A percentile compares a stretch with the other conserved stretches of the same genome.
phyloP scores from a whole-genome alignment of 768 basidiomycete species.

The Asterophora lycoperdoides region DNA sequence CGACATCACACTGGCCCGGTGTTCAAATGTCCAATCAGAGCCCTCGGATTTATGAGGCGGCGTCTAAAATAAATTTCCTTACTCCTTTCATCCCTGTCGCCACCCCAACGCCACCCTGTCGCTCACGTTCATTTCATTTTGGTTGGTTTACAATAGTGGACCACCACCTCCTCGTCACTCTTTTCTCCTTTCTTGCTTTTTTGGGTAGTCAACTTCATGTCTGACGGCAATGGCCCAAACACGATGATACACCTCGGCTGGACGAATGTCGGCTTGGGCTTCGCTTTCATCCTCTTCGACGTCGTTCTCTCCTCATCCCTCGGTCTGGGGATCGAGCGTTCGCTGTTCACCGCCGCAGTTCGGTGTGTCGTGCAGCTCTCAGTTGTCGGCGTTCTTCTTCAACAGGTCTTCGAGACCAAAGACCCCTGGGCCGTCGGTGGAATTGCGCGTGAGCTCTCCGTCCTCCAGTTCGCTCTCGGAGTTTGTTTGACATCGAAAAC shows the following conservation, averaged over 20 bases:
- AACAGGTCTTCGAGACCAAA: slow-evolving; percentile 70
- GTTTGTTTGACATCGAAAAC: slow-evolving; percentile 27
- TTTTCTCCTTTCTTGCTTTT: neutral
- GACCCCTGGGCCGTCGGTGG: slow-evolving; percentile 70
- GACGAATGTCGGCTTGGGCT: slow-evolving; percentile 7
- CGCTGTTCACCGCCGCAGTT: slow-evolving; percentile 62
- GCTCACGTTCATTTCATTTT: too few species aligned
- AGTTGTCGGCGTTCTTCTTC: slow-evolving; percentile 62
- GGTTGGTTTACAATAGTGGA: too few species aligned
- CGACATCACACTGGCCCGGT: too few species aligned
- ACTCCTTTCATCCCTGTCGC: too few species aligned
- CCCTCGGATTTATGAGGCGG: too few species aligned
- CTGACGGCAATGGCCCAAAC: neutral
- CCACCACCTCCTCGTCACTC: neutral
- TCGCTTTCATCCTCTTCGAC: slow-evolving; percentile 10
- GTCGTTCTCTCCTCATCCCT: neutral
- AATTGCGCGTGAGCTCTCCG: slow-evolving; percentile 55
- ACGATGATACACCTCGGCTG: neutral
- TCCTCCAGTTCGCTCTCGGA: slow-evolving; percentile 32
- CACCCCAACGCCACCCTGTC: too few species aligned
- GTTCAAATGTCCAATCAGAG: too few species aligned
- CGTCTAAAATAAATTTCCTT: too few species aligned
- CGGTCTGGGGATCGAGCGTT: slow-evolving; percentile 57
- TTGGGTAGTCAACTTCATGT: neutral
- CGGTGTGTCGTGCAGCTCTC: slow-evolving; percentile 77